Evolutionary conservation across 306 rosid species (phyloP).

Genomic region (Citrullus amarus): DNA sequence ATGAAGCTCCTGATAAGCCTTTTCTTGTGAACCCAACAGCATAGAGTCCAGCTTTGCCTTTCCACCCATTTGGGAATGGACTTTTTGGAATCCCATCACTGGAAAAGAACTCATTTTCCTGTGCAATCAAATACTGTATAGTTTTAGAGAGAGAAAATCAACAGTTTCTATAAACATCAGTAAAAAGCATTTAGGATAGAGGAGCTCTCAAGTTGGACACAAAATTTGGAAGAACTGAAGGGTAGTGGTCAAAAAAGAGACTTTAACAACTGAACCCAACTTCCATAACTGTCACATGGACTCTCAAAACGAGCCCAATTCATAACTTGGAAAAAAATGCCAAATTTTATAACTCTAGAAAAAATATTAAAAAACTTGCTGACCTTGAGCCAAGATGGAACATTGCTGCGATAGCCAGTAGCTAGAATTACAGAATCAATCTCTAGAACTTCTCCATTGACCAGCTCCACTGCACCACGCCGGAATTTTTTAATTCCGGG

Average conservation of each 20-base stretch:
- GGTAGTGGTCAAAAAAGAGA: neutral
- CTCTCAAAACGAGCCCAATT: constrained; percentile 15
- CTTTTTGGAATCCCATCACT: constrained; percentile 63
- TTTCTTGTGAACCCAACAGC: constrained; percentile 92
- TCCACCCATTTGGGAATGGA: constrained; percentile 90
- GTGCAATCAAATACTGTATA: constrained; percentile 5
- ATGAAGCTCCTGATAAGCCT: constrained; percentile 81
- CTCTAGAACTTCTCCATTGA: constrained; percentile 44
- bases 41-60: constrained; percentile 69
- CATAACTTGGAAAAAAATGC: neutral
- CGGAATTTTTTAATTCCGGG: constrained; percentile 65
- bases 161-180: neutral
- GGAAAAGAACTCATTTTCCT: constrained; percentile 78
- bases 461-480: constrained; percentile 50
- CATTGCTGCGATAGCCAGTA: constrained; percentile 89
- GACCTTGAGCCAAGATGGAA: constrained; percentile 97
- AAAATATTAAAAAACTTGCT: constrained; percentile 1
- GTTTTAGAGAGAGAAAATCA: neutral
- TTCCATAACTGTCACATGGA: constrained; percentile 37
- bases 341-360: neutral
- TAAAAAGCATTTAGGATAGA: neutral
- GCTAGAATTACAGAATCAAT: constrained; percentile 85
- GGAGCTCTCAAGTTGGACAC: neutral
- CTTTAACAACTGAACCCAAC: constrained; percentile 11
- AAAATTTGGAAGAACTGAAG: neutral